These are phyloP conservation scores for Ilyonectria mors-panacis DNA, from an alignment of 2,329 filamentous ascomycete species.

Conservation along the genomic window DNA sequence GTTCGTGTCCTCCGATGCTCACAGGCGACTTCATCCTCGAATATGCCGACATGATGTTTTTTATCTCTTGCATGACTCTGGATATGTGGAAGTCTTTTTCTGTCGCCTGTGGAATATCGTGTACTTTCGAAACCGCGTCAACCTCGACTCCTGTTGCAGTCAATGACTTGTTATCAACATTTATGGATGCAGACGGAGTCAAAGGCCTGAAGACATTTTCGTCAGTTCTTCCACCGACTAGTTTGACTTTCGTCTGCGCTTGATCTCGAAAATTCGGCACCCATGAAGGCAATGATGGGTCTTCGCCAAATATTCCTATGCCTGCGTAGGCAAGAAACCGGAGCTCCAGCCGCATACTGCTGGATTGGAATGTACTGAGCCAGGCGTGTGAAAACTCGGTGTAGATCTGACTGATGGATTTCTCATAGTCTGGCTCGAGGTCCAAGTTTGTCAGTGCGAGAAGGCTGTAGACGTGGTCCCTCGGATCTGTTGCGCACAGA, in stretches of 20 bases:
- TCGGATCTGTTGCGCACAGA: background rate
- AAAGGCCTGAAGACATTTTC: background rate
- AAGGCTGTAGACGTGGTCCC: background rate
- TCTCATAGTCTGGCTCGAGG: background rate
- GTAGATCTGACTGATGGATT: background rate
- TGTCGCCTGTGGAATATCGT: background rate
- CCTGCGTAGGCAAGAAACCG: background rate
- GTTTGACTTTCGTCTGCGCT: background rate
- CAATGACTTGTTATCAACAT: background rate
- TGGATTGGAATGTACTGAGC: background rate
- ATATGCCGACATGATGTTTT: background rate
- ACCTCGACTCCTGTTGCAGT: background rate
- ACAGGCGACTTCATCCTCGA: background rate
- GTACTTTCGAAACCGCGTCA: background rate
- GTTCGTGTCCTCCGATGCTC: background rate
- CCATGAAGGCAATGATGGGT: background rate
- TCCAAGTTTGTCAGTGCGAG: background rate
- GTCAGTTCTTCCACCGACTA: background rate
- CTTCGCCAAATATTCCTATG: background rate
- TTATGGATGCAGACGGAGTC: background rate
- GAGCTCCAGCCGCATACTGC: background rate
- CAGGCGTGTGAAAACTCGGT: background rate
- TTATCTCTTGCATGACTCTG: background rate
- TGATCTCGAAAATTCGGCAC: background rate
- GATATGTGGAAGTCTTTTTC: background rate